phyloP scores from a whole-genome alignment of 495 filamentous ascomycete species.

The Hamigera avellanea region DNA sequence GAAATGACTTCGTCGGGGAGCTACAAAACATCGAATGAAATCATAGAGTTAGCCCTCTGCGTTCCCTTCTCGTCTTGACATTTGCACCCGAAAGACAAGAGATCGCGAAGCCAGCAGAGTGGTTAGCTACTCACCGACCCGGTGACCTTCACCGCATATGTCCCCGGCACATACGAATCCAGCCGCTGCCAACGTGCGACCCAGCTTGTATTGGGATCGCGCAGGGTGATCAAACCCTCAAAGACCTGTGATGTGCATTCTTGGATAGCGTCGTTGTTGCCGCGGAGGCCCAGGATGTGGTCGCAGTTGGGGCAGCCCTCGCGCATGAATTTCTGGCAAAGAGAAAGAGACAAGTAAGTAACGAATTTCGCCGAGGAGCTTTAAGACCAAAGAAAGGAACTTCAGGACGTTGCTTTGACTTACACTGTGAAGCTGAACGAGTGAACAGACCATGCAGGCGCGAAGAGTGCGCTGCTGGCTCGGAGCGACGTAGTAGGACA shows the following conservation, averaged over 20 bases:
- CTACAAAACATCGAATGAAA: conserved; percentile 18
- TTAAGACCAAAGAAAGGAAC: not conserved
- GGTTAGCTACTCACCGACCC: conserved; percentile 44
- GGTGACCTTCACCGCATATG: conserved; percentile 88
- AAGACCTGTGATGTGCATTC: conserved; percentile 94
- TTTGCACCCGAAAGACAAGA: conserved; percentile 4
- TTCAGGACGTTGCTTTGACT: conserved; percentile 10
- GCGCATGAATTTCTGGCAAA: conserved; percentile 57
- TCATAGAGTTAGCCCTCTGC: too few species aligned
- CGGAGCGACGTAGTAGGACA: conserved; percentile 49
- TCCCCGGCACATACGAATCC: conserved; percentile 71
- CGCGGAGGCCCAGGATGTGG: conserved; percentile 69
- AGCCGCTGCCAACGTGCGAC: conserved; percentile 91
- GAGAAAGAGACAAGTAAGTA: conserved; percentile 1
- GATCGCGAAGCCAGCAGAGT: too few species aligned
- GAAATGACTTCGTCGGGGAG: conserved; percentile 53
- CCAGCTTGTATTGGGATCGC: conserved; percentile 73
- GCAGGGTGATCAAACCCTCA: conserved; percentile 74
- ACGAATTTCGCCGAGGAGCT: too few species aligned
- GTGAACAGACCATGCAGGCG: conserved; percentile 96
- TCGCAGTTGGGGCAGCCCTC: conserved; percentile 97
- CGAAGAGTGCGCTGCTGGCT: conserved; percentile 69
- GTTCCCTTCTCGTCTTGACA: too few species aligned
- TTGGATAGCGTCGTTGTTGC: conserved; percentile 66
- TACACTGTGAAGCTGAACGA: conserved; percentile 71